Evolutionary conservation across 1,139 yeast species (phyloP).

Genomic region (Pichia kudriavzevii): DNA sequence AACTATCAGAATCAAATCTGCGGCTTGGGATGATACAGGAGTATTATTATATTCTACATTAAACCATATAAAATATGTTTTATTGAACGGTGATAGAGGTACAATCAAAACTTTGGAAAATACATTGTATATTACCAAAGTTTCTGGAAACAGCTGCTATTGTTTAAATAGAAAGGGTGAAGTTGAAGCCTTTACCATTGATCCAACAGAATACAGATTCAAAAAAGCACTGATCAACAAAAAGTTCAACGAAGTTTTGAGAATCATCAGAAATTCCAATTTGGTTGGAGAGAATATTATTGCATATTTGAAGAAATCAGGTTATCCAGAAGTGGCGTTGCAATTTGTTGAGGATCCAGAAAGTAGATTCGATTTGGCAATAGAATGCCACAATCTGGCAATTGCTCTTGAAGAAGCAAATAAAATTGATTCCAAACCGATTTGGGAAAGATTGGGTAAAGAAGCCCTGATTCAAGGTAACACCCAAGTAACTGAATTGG

Average conservation of each 20-base stretch:
- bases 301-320: slow-evolving; percentile 89
- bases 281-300: slow-evolving; percentile 96
- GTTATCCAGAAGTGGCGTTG: slow-evolving; percentile 89
- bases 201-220: slow-evolving; percentile 96
- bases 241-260: slow-evolving; percentile 85
- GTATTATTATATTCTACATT: slow-evolving; percentile 88
- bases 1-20: slow-evolving; percentile 93
- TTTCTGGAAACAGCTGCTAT: slow-evolving; percentile 62
- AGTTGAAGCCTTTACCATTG: slow-evolving; percentile 71
- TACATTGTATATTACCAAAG: slow-evolving; percentile 78
- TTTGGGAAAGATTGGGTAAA: slow-evolving; percentile 78
- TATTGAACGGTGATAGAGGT: slow-evolving; percentile 91
- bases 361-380: slow-evolving; percentile 89
- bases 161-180: slow-evolving; percentile 82
- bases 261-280: slow-evolving; percentile 81
- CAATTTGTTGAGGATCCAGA: slow-evolving; percentile 97
- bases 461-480: slow-evolving; percentile 92
- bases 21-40: slow-evolving; percentile 95
- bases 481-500: slow-evolving; percentile 75
- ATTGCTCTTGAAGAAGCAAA: slow-evolving; percentile 90
- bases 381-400: slow-evolving; percentile 83
- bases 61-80: slow-evolving; percentile 89
- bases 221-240: slow-evolving; percentile 86
- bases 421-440: slow-evolving; percentile 54
- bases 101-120: slow-evolving; percentile 87